Percentiles rank a stretch among this genome's conserved stretches.
Conservation (phyloP, 2,329 filamentous ascomycete genomes). For the Neonectria hederae region DNA sequence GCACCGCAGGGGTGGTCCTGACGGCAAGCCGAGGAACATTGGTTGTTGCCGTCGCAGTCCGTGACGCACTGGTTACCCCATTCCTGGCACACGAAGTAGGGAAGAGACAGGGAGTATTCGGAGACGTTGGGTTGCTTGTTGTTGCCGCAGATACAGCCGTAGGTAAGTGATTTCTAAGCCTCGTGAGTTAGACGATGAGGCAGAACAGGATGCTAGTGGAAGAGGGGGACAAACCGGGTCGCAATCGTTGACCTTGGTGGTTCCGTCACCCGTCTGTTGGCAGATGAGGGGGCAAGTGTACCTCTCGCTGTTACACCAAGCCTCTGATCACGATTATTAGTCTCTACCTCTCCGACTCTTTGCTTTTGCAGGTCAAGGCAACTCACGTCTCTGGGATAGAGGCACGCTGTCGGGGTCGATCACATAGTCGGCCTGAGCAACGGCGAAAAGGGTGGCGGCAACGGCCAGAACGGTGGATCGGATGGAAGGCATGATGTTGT, state of each 20-base stretch:
- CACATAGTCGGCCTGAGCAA: constrained; percentile 64
- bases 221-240: constrained; percentile 63
- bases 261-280: constrained; percentile 64
- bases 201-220: constrained; percentile 28
- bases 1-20: constrained; percentile 79
- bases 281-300: constrained; percentile 78
- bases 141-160: constrained; percentile 76
- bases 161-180: constrained; percentile 66
- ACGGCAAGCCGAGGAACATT: constrained; percentile 70
- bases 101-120: constrained; percentile 81
- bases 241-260: constrained; percentile 70
- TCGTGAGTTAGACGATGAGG: constrained; percentile 6
- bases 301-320: constrained; percentile 73
- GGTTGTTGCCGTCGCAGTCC: constrained; percentile 62
- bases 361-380: neutral
- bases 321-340: constrained; percentile 52
- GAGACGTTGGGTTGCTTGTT: constrained; percentile 74
- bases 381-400: constrained; percentile 61
- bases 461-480: constrained; percentile 63
- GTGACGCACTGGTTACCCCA: constrained; percentile 75
- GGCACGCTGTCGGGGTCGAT: constrained; percentile 72
- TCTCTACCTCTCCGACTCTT: neutral
- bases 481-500: constrained; percentile 62
- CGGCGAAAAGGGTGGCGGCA: constrained; percentile 61
- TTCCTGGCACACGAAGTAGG: constrained; percentile 79